A percentile compares a stretch with the other conserved stretches of the same genome.
These are phyloP conservation scores for Hevea brasiliensis DNA, from an alignment of 345 rosid genomes.

Conservation along the genomic window DNA sequence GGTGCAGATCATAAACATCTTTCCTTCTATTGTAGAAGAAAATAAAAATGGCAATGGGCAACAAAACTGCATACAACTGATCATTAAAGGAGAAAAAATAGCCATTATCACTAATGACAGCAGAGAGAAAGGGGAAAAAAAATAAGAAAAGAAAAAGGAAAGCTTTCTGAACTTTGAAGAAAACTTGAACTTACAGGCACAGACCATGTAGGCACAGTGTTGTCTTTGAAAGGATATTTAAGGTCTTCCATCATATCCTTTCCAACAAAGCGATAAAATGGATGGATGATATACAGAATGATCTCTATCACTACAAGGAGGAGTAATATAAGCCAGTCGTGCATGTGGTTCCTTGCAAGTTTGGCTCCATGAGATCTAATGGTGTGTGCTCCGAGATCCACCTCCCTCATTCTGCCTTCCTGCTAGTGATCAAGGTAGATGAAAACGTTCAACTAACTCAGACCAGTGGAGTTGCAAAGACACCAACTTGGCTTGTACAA, in stretches of 20 bases:
- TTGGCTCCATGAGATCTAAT: constrained; percentile 58
- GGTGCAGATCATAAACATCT: constrained; percentile 80
- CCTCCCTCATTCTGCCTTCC: constrained; percentile 47
- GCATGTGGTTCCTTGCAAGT: constrained; percentile 56
- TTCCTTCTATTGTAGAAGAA: constrained; percentile 52
- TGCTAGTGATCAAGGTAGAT: constrained; percentile 9
- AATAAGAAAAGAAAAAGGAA: too few relatives aligned
- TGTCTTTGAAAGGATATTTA: constrained; percentile 67
- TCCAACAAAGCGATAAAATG: constrained; percentile 78
- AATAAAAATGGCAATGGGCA: constrained; percentile 56
- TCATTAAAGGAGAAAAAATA: constrained; percentile 16
- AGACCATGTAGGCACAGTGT: constrained; percentile 72
- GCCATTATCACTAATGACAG: neutral
- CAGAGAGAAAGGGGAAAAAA: too few relatives aligned
- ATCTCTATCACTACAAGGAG: constrained; percentile 48
- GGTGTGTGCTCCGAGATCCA: constrained; percentile 45
- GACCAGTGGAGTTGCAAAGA: neutral
- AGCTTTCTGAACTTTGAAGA: neutral
- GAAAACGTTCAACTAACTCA: neutral
- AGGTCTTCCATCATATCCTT: constrained; percentile 76
- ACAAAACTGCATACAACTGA: constrained; percentile 52
- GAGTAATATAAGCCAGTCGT: constrained; percentile 77
- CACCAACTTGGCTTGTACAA: neutral
- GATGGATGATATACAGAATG: constrained; percentile 47
- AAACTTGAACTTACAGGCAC: constrained; percentile 52